Conservation (phyloP, 1,284 basidiomycete genomes). For the Trichosporon asahii region DNA sequence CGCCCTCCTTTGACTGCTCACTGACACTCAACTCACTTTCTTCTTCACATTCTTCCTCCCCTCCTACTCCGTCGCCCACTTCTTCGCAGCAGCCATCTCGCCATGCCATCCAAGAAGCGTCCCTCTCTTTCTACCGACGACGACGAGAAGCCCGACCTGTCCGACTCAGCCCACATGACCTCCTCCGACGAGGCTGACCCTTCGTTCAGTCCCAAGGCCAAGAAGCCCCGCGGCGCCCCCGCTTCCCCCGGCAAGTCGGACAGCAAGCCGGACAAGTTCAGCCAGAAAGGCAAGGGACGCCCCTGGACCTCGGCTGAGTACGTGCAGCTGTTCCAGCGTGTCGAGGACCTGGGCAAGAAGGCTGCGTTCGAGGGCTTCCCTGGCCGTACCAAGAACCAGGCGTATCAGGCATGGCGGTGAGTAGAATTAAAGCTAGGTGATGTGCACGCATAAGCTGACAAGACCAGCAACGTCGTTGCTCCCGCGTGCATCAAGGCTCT, state of each 20-base stretch:
- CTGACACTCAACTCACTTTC: neutral
- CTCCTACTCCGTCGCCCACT: neutral
- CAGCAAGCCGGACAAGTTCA: neutral
- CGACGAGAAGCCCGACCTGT: neutral
- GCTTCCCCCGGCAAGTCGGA: neutral
- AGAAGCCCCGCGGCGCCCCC: neutral
- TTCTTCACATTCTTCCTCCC: neutral
- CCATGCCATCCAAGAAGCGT: neutral
- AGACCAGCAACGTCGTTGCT: neutral
- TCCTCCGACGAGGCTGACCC: neutral
- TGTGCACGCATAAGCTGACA: neutral
- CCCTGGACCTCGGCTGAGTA: slow-evolving; percentile 14
- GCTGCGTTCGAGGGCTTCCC: neutral
- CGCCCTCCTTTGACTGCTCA: neutral
- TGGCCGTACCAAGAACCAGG: slow-evolving; percentile 10
- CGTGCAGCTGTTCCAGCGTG: slow-evolving; percentile 9
- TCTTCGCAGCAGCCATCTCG: neutral
- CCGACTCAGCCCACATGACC: neutral
- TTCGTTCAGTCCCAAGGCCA: neutral
- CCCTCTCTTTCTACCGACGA: neutral
- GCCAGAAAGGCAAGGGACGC: neutral
- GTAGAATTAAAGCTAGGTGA: neutral
- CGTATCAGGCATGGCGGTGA: slow-evolving; percentile 4
- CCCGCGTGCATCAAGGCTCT: slow-evolving; percentile 1
- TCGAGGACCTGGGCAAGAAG: neutral